Conservation (phyloP, 2,329 filamentous ascomycete genomes). For the Fusarium stilboides region DNA sequence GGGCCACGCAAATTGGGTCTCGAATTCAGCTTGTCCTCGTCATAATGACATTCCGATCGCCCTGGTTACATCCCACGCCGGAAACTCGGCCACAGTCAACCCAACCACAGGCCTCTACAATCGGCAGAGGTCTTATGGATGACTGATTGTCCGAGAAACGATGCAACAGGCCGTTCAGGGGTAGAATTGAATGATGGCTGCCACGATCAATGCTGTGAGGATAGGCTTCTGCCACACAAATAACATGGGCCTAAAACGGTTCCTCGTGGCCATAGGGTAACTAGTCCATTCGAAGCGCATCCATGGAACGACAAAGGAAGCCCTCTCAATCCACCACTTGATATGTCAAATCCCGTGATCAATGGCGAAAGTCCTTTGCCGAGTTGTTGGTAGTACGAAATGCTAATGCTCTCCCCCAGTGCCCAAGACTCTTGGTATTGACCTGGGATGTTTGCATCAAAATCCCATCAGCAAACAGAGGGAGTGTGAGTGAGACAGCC, state of each 20-base stretch:
- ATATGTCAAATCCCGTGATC: conserved; percentile 26
- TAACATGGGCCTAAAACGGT: not conserved
- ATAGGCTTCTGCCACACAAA: conserved; percentile 4
- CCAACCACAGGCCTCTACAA: conserved; percentile 18
- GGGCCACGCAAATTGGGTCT: conserved; percentile 8
- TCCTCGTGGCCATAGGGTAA: conserved; percentile 26
- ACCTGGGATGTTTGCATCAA: conserved; percentile 19
- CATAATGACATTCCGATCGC: conserved; percentile 44
- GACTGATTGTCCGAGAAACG: not conserved
- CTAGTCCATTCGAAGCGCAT: not conserved
- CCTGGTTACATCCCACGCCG: conserved; percentile 13
- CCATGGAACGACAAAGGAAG: not conserved
- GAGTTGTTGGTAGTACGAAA: conserved; percentile 18
- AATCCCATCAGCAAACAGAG: conserved; percentile 16
- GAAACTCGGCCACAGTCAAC: conserved; percentile 17
- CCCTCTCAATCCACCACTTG: not conserved
- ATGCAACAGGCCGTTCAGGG: conserved; percentile 24
- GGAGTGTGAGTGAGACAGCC: conserved; percentile 28
- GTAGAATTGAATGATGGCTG: conserved; percentile 4
- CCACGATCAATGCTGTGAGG: not conserved
- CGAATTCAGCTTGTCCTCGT: conserved; percentile 19
- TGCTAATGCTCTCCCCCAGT: not conserved
- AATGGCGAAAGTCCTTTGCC: conserved; percentile 27
- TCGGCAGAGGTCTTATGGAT: conserved; percentile 3
- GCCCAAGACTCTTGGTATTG: conserved; percentile 1